phyloP scores from a whole-genome alignment of 257 asterid genomes.

The Capsicum baccatum region DNA sequence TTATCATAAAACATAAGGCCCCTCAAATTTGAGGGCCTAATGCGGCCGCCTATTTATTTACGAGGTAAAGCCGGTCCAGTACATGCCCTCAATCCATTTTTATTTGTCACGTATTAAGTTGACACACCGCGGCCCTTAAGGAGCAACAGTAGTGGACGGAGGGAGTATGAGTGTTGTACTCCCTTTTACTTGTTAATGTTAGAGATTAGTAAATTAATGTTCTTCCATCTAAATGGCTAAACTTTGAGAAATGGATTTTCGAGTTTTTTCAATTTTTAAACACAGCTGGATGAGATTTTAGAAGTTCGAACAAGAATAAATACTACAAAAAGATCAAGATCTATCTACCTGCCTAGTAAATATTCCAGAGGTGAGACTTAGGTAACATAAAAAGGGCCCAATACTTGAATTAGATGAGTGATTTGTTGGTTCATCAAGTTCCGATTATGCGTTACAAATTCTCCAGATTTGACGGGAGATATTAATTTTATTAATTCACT shows the following conservation, averaged over 20 bases:
- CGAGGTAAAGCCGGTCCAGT: too few species aligned
- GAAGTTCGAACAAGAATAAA: neutral
- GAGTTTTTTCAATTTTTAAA: neutral
- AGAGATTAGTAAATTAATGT: neutral
- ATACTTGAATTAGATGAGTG: neutral
- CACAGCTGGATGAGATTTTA: neutral
- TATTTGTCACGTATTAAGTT: too few species aligned
- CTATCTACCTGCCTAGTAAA: neutral
- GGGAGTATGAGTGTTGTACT: neutral
- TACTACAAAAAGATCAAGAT: neutral
- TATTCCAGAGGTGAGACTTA: neutral
- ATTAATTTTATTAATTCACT: neutral
- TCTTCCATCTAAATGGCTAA: neutral
- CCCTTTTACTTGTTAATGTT: neutral
- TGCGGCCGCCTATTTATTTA: too few species aligned
- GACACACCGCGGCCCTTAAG: too few species aligned
- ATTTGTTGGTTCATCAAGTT: neutral
- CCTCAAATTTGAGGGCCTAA: too few species aligned
- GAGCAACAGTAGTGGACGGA: too few species aligned
- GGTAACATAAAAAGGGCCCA: neutral
- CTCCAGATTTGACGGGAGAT: neutral
- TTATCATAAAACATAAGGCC: too few species aligned
- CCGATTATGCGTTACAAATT: neutral
- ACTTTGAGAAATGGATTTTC: neutral
- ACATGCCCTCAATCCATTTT: too few species aligned